Conservation (phyloP, 257 asterid species). For the Verbena officinalis region DNA sequence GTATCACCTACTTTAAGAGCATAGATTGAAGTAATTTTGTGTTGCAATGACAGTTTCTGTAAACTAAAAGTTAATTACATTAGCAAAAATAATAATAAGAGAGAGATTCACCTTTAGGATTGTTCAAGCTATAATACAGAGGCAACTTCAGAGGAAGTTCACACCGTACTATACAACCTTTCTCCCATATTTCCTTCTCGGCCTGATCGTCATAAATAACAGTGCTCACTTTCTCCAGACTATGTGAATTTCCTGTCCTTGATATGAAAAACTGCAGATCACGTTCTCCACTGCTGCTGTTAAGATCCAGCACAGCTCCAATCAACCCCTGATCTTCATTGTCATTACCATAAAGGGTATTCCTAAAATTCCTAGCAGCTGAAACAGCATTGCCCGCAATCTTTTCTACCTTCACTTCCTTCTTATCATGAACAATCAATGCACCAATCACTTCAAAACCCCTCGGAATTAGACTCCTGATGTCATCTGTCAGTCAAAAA, state of each 20-base stretch:
- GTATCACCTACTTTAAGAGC: neutral
- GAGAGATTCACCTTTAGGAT: slow-evolving; percentile 52
- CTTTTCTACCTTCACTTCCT: slow-evolving; percentile 37
- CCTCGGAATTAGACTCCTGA: slow-evolving; percentile 66
- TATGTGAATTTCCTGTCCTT: slow-evolving; percentile 35
- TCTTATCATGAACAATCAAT: slow-evolving; percentile 47
- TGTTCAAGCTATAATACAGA: slow-evolving; percentile 54
- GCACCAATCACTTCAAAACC: slow-evolving; percentile 90
- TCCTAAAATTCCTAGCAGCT: slow-evolving; percentile 56
- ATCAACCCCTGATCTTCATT: slow-evolving; percentile 43
- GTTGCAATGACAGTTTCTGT: neutral
- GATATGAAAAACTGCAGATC: slow-evolving; percentile 68
- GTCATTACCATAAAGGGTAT: slow-evolving; percentile 35
- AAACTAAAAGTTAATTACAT: neutral
- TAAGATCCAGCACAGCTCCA: slow-evolving; percentile 69
- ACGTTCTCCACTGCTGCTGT: slow-evolving; percentile 38
- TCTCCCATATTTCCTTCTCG: slow-evolving; percentile 72
- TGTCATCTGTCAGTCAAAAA: slow-evolving; percentile 58
- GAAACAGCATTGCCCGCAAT: slow-evolving; percentile 58
- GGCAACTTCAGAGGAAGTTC: slow-evolving; percentile 76
- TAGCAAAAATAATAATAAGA: neutral
- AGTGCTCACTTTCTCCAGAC: slow-evolving; percentile 45
- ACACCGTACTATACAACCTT: slow-evolving; percentile 68
- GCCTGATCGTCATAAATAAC: slow-evolving; percentile 69
- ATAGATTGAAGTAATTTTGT: neutral